These are phyloP conservation scores for Fusarium redolens DNA, from an alignment of 2,329 filamentous ascomycete genomes.

Conservation along the genomic window DNA sequence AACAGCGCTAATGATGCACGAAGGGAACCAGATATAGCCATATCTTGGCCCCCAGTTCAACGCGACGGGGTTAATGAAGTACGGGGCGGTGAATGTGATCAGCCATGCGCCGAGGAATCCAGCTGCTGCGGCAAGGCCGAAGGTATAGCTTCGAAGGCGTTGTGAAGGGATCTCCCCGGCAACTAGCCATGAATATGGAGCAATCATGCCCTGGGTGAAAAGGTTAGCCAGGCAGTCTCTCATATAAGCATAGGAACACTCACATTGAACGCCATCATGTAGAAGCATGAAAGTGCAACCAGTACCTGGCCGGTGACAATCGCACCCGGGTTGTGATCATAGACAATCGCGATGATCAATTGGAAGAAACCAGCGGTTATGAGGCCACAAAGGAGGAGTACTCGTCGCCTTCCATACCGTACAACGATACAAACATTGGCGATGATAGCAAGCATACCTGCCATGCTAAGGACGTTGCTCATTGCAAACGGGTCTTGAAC, in stretches of 20 bases:
- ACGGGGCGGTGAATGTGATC: constrained; percentile 40
- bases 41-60: constrained; percentile 42
- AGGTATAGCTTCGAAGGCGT: constrained; percentile 40
- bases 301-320: constrained; percentile 31
- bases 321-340: constrained; percentile 30
- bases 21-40: constrained; percentile 41
- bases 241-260: neutral
- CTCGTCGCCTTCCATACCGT: constrained; percentile 32
- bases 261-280: constrained; percentile 40
- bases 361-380: constrained; percentile 32
- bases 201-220: constrained; percentile 33
- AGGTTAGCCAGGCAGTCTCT: neutral
- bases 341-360: constrained; percentile 34
- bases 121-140: constrained; percentile 32
- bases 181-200: constrained; percentile 40
- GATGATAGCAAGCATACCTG: constrained; percentile 36
- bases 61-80: constrained; percentile 40
- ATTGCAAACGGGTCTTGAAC: constrained; percentile 39
- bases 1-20: constrained; percentile 29
- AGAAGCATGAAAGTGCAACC: constrained; percentile 38
- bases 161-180: constrained; percentile 40
- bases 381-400: constrained; percentile 22
- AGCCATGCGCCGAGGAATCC: constrained; percentile 40
- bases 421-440: constrained; percentile 37
- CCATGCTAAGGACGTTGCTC: constrained; percentile 41